These are phyloP conservation scores for Plantago coronopus DNA, from an alignment of 305 asterid genomes.

Conservation along the genomic window DNA sequence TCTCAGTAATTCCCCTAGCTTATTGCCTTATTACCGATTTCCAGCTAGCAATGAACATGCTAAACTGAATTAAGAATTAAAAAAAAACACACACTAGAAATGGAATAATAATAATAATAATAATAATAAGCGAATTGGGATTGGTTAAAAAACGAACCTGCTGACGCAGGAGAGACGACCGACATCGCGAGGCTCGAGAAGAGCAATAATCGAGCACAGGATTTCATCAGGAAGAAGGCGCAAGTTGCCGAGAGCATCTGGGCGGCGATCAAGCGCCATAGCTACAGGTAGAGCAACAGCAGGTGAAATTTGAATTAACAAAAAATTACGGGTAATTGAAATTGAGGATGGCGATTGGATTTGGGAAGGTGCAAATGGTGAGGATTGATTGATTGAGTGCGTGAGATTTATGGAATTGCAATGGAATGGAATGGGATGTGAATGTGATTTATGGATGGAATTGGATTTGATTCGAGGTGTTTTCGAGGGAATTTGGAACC, in stretches of 20 bases:
- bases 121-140: neutral
- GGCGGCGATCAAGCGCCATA: constrained; percentile 50
- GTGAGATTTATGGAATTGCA: constrained; percentile 27
- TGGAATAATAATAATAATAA: no score
- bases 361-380: no score
- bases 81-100: neutral
- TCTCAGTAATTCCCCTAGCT: no score
- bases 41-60: no score
- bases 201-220: constrained; percentile 41
- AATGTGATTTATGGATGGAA: neutral
- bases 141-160: constrained; percentile 43
- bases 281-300: neutral
- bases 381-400: constrained; percentile 10
- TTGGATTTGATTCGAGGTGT: neutral
- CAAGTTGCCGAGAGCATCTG: constrained; percentile 68
- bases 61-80: neutral
- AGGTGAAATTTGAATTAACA: neutral
- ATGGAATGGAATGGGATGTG: neutral
- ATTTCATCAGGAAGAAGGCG: constrained; percentile 73
- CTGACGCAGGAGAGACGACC: constrained; percentile 87
- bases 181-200: constrained; percentile 67
- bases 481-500: constrained; percentile 7
- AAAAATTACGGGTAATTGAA: neutral
- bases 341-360: no score
- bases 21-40: no score